Base-by-base conservation (phyloP, 148 eudicot genomes). In the Chenopodium album region DNA sequence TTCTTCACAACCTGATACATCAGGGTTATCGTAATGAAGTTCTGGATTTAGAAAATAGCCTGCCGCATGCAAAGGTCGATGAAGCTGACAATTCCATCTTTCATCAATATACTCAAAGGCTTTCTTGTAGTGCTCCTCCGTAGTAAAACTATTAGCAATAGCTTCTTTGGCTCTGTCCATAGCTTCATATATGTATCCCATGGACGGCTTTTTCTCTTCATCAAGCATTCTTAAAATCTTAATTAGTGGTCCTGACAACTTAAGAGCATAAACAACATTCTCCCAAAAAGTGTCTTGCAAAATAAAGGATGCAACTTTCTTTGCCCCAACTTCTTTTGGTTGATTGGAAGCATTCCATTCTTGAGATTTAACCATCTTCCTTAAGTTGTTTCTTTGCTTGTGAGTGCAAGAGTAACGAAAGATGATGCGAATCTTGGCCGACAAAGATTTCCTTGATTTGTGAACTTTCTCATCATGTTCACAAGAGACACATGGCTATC, bases 31-130 rank as follows among this genome's bases (percentile, higher is more conserved):
- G 76, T 34, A 67, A 23, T 63, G 76, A 1, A 73, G 2, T 13
- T 23, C 22, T 0, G 74, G 79, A 16, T 81, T 77, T 4, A 73
- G 34, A 62, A 50, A 81, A 44, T 64, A 67, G 20, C 56, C 52
- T 2, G 14, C 79, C 1, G 65, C 59, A 75, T 52, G 78, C 11
- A 52, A 34, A 79, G 71, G 60, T 29, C 68, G 5, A 56, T 56
- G 62, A 56, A 56, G 62, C 3, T 14, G 62, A 56, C 62, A 17
- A 63, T 83, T 59, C 64, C 82, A 84, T n/a, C 79, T 75, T 29
- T 26, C 22, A 50, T 81, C 79, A 64, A 70, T 70, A 9, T 16
- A 68, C 13, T 16, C 68, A 76, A 77, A 56, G 2, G 62, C 71
- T 16, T 68, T 32, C 31, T 68, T 13, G 13, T 31, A 70, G 8